These are phyloP conservation scores for Xylaria sp. DNA, from an alignment of 2,329 filamentous ascomycete genomes.

Conservation along the genomic window DNA sequence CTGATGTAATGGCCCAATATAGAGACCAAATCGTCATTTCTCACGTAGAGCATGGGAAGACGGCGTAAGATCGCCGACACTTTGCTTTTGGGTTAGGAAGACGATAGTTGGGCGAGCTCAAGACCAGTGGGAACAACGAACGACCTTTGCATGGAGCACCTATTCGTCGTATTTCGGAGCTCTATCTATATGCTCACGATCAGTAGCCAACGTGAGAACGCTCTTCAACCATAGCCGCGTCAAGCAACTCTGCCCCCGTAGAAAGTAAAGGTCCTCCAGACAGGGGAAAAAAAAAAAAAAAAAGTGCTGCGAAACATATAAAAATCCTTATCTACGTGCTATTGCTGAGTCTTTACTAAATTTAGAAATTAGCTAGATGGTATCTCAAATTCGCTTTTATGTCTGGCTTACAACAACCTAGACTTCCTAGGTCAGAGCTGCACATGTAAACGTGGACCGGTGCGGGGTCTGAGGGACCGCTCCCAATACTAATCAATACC, in stretches of 20 bases:
- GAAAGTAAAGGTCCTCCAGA: no score
- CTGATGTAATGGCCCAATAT: conserved; percentile 61
- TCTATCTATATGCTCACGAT: conserved; percentile 13
- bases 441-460: neutral
- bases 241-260: neutral
- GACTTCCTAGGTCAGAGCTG: neutral
- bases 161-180: conserved; percentile 2
- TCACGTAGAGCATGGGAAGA: conserved; percentile 41
- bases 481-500: conserved; percentile 7
- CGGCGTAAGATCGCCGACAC: conserved; percentile 1
- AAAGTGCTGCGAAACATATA: neutral
- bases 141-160: conserved; percentile 4
- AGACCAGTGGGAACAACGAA: neutral
- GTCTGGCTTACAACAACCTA: neutral
- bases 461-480: conserved; percentile 20
- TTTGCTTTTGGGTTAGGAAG: neutral
- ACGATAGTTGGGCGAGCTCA: neutral
- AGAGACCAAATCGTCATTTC: conserved; percentile 54
- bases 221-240: neutral
- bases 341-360: neutral
- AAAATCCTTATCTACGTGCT: neutral
- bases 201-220: neutral
- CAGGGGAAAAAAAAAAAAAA: no score
- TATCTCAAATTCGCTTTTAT: neutral
- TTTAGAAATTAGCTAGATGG: neutral